Percentiles rank a stretch among this genome's conserved stretches.
Conservation (phyloP, 2,329 filamentous ascomycete genomes). For the Pezicula carpinea region DNA sequence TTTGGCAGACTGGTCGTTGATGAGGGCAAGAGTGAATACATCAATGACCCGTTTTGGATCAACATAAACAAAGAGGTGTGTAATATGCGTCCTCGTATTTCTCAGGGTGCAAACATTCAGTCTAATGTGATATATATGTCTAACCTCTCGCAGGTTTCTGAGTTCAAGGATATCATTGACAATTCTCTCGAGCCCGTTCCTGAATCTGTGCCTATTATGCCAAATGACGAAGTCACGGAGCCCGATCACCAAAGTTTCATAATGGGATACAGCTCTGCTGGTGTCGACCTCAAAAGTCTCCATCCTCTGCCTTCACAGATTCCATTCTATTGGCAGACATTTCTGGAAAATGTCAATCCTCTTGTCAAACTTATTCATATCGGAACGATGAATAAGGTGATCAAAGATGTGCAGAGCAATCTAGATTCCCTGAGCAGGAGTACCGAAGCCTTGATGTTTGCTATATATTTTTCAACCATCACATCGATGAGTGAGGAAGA, state of each 20-base stretch:
- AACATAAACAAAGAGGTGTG: slow-evolving; percentile 69
- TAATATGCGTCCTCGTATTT: background rate
- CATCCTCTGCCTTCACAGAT: slow-evolving; percentile 65
- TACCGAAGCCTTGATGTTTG: slow-evolving; percentile 45
- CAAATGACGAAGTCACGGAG: slow-evolving; percentile 50
- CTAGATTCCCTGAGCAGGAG: slow-evolving; percentile 46
- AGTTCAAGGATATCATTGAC: slow-evolving; percentile 27
- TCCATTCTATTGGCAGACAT: slow-evolving; percentile 64
- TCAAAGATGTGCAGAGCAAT: slow-evolving; percentile 57
- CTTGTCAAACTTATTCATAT: slow-evolving; percentile 68
- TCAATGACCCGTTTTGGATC: slow-evolving; percentile 72
- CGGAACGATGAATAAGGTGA: slow-evolving; percentile 57
- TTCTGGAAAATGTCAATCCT: slow-evolving; percentile 69
- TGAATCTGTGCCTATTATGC: slow-evolving; percentile 17
- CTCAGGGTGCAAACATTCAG: no score
- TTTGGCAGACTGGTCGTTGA: slow-evolving; percentile 66
- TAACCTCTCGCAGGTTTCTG: slow-evolving; percentile 14
- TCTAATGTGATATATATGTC: background rate
- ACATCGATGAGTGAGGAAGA: slow-evolving; percentile 34
- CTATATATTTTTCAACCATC: slow-evolving; percentile 51
- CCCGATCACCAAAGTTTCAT: slow-evolving; percentile 68
- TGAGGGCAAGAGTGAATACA: slow-evolving; percentile 64
- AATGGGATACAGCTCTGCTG: slow-evolving; percentile 67
- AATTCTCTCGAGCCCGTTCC: slow-evolving; percentile 22
- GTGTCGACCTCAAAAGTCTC: slow-evolving; percentile 58